phyloP scores from a whole-genome alignment of 805 yeast species.

The Komagataella pseudopastoris region DNA sequence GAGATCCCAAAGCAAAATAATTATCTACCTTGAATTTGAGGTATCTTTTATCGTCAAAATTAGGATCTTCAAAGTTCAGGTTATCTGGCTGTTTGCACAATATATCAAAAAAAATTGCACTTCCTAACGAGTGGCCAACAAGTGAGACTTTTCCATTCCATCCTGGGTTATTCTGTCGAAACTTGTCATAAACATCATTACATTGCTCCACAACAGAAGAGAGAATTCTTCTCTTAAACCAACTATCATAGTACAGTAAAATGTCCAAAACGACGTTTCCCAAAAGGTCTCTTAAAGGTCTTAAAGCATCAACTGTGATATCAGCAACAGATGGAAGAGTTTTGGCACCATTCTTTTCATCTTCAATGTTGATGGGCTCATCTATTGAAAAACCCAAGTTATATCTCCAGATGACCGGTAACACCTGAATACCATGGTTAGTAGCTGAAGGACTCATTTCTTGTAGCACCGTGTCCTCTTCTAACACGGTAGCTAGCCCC shows the following conservation, averaged over 20 bases:
- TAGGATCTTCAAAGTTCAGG: conserved; percentile 7
- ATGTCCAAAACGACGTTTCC: conserved; percentile 86
- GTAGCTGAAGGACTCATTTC: conserved; percentile 8
- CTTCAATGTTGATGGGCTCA: conserved; percentile 19
- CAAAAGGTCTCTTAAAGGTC: conserved; percentile 60
- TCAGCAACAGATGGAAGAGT: conserved; percentile 53
- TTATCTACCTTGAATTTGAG: conserved; percentile 64
- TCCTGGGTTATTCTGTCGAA: conserved; percentile 48
- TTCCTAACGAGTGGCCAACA: conserved; percentile 87
- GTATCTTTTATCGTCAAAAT: conserved; percentile 19
- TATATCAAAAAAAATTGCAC: conserved; percentile 72
- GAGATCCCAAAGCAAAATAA: conserved; percentile 78
- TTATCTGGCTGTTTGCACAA: conserved; percentile 34
- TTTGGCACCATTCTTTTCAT: conserved; percentile 22
- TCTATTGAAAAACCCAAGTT: conserved; percentile 47
- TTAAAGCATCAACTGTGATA: conserved; percentile 66
- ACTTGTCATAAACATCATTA: conserved; percentile 47
- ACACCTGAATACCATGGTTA: conserved; percentile 39
- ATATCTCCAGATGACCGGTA: conserved; percentile 90
- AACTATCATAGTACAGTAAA: conserved; percentile 64
- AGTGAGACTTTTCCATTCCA: conserved; percentile 75
- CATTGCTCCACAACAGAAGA: conserved; percentile 48
- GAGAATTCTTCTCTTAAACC: conserved; percentile 47
- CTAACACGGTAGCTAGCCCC: conserved; percentile 37
- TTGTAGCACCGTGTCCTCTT: conserved; percentile 24